phyloP scores from a whole-genome alignment of 1,139 yeast genomes.

The Yamadazyma songkhlaensis region DNA sequence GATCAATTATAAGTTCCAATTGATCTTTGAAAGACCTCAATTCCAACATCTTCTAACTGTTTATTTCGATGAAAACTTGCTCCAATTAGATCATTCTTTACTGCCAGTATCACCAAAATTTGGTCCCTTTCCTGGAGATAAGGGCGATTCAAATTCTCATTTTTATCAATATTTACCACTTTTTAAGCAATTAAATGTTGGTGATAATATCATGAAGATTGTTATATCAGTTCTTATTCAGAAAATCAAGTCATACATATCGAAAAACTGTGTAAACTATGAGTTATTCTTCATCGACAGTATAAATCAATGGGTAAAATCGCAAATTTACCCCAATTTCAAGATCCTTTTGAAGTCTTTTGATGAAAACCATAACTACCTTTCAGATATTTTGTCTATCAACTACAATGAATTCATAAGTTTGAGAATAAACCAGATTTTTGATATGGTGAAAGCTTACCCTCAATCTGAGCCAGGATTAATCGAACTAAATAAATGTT shows the following conservation, averaged over 20 bases:
- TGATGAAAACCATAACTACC: conserved; percentile 12
- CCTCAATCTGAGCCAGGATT: conserved; percentile 63
- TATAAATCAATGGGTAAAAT: conserved; percentile 37
- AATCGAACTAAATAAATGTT: conserved; percentile 57
- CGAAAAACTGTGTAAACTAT: conserved; percentile 39
- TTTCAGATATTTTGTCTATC: conserved; percentile 34
- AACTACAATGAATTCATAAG: conserved; percentile 46
- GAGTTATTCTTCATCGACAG: conserved; percentile 33
- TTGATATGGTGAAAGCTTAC: conserved; percentile 54
- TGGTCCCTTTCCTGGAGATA: neutral
- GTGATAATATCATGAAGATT: conserved; percentile 28
- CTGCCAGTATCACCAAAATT: neutral
- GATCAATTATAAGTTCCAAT: conserved; percentile 12
- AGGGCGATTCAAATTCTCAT: neutral
- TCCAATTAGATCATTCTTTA: conserved; percentile 1
- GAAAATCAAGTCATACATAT: conserved; percentile 39
- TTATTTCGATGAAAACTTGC: conserved; percentile 11
- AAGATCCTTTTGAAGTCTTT: conserved; percentile 22
- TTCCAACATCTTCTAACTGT: conserved; percentile 11
- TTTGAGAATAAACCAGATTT: conserved; percentile 62
- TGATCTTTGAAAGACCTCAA: conserved; percentile 3
- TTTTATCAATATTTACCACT: no score
- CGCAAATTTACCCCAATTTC: conserved; percentile 39
- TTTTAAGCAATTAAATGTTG: neutral
- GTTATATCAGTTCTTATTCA: conserved; percentile 41